These are phyloP conservation scores for Ophiocordyceps camponoti-rufipedis DNA, from an alignment of 2,329 filamentous ascomycete species.

Conservation along the genomic window DNA sequence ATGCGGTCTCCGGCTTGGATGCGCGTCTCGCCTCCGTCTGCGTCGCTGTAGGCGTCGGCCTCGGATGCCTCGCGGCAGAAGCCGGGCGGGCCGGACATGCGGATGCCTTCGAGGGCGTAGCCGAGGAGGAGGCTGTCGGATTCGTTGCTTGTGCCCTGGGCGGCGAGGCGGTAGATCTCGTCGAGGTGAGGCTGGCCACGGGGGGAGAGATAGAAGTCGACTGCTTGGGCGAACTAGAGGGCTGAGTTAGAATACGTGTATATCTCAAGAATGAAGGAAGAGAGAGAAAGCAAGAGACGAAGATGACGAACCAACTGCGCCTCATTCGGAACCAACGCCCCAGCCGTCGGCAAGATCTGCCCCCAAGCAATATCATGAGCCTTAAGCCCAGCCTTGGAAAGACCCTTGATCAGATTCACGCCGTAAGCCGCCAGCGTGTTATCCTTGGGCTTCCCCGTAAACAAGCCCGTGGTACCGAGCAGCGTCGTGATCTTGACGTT, in stretches of 20 bases:
- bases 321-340: slow-evolving; percentile 52
- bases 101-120: slow-evolving; percentile 55
- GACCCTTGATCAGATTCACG: slow-evolving; percentile 41
- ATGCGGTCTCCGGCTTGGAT: slow-evolving; percentile 40
- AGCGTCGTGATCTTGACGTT: slow-evolving; percentile 41
- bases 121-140: slow-evolving; percentile 46
- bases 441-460: slow-evolving; percentile 30
- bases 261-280: no score
- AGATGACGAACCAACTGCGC: slow-evolving; percentile 38
- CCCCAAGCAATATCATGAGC: slow-evolving; percentile 51
- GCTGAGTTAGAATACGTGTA: not conserved
- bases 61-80: slow-evolving; percentile 37
- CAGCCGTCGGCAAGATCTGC: slow-evolving; percentile 49
- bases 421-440: slow-evolving; percentile 46
- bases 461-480: slow-evolving; percentile 21
- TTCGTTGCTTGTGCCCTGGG: slow-evolving; percentile 32
- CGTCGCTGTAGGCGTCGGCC: slow-evolving; percentile 26
- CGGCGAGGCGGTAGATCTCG: slow-evolving; percentile 42
- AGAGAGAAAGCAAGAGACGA: not conserved
- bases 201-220: slow-evolving; percentile 53
- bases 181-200: slow-evolving; percentile 35
- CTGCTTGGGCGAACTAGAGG: slow-evolving; percentile 45
- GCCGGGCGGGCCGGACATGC: slow-evolving; percentile 44
- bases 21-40: slow-evolving; percentile 30
- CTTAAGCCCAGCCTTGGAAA: slow-evolving; percentile 44